A percentile compares a stretch with the other conserved stretches of the same genome.
Conservation (phyloP, 306 rosid genomes). For the Rosa multiflora region DNA sequence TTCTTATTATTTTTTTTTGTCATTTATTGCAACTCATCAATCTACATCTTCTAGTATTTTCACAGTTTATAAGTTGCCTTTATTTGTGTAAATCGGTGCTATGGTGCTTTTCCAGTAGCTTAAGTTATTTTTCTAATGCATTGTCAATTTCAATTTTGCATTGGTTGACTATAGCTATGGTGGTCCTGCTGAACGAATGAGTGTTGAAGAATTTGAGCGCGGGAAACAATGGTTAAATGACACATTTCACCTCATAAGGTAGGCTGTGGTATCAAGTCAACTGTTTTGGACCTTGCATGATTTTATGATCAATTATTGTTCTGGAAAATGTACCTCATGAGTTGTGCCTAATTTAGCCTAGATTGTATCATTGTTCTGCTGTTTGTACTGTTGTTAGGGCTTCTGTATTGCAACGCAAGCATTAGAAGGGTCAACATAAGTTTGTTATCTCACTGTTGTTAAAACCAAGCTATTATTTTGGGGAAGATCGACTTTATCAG, state of each 20-base stretch:
- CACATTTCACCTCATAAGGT: constrained; percentile 83
- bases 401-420: neutral
- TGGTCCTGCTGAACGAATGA: constrained; percentile 60
- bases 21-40: neutral
- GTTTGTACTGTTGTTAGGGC: neutral
- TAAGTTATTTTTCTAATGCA: neutral
- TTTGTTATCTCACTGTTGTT: neutral
- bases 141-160: constrained; percentile 14
- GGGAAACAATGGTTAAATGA: constrained; percentile 85
- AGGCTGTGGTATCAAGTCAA: constrained; percentile 18
- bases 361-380: constrained; percentile 2
- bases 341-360: neutral
- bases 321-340: too few relatives aligned
- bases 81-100: neutral
- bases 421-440: neutral
- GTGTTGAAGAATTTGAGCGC: constrained; percentile 59
- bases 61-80: too few relatives aligned
- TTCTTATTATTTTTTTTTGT: neutral
- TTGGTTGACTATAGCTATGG: constrained; percentile 52
- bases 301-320: neutral
- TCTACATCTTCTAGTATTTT: neutral
- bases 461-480: too few relatives aligned
- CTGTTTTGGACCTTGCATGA: constrained; percentile 6
- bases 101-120: neutral
- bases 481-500: too few relatives aligned